Evolutionary conservation across 164 flowering plant species (phyloP).

Genomic region (Chimonanthus salicifolius): DNA sequence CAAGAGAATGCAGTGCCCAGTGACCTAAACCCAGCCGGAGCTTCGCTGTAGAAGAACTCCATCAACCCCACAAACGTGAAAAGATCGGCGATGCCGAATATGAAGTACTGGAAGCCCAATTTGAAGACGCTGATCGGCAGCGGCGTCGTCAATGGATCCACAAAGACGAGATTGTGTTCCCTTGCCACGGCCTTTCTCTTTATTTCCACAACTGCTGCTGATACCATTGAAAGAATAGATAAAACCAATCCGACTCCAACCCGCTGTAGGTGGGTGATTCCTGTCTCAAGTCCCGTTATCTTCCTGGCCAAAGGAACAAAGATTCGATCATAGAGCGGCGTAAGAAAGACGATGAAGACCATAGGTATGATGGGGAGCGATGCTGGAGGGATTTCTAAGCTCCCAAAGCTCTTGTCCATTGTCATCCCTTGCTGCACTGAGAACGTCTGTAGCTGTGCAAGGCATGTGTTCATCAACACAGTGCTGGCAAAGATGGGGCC

Average conservation of each 20-base stretch:
- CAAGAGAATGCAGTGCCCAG: conserved; percentile 43
- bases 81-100: conserved; percentile 51
- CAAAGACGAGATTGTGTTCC: conserved; percentile 7
- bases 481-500: conserved; percentile 43
- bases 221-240: conserved; percentile 39
- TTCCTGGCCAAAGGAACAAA: conserved; percentile 28
- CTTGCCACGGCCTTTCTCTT: conserved; percentile 32
- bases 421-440: conserved; percentile 48
- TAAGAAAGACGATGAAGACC: conserved; percentile 29
- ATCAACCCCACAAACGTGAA: conserved; percentile 46
- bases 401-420: conserved; percentile 36
- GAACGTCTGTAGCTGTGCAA: conserved; percentile 57
- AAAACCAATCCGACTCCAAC: conserved; percentile 43
- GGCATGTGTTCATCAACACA: conserved; percentile 45
- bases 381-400: conserved; percentile 39
- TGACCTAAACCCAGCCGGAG: conserved; percentile 36
- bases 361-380: conserved; percentile 47
- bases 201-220: conserved; percentile 37
- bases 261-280: conserved; percentile 48
- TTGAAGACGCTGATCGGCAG: conserved; percentile 36
- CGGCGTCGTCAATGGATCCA: conserved; percentile 20
- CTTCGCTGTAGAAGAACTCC: conserved; percentile 47
- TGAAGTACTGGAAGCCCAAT: conserved; percentile 45
- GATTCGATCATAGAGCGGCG: conserved; percentile 37
- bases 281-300: conserved; percentile 12